These are phyloP conservation scores for Acacia pycnantha DNA, from an alignment of 331 rosid genomes.

Conservation along the genomic window DNA sequence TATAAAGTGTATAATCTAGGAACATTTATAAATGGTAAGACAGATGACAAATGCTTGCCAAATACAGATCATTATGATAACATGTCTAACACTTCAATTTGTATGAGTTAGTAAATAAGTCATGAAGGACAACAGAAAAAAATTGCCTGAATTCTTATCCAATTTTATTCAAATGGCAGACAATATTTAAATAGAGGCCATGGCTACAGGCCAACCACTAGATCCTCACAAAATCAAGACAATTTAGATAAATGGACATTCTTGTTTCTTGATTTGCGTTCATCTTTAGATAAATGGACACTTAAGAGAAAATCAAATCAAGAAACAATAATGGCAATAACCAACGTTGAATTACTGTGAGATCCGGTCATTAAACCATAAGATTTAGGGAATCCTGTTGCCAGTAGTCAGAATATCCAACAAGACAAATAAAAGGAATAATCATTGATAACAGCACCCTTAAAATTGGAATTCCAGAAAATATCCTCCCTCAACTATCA, in stretches of 20 bases:
- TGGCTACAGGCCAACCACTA: neutral
- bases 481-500: neutral
- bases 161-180: neutral
- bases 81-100: conserved; percentile 5
- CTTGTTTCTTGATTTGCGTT: no score
- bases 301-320: neutral
- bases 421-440: conserved; percentile 1
- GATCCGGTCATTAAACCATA: neutral
- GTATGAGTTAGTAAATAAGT: neutral
- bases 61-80: neutral
- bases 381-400: neutral
- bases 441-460: neutral
- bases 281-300: neutral
- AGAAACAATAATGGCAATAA: neutral
- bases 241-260: neutral
- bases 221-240: neutral
- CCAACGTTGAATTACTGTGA: neutral
- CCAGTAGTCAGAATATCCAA: neutral
- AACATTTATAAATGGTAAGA: conserved; percentile 18
- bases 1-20: conserved; percentile 5
- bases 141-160: neutral
- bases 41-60: conserved; percentile 6
- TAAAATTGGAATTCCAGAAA: neutral
- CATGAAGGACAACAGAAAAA: neutral
- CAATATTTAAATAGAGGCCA: neutral